phyloP scores from a whole-genome alignment of 306 rosid species.

The Cucurbita moschata region DNA sequence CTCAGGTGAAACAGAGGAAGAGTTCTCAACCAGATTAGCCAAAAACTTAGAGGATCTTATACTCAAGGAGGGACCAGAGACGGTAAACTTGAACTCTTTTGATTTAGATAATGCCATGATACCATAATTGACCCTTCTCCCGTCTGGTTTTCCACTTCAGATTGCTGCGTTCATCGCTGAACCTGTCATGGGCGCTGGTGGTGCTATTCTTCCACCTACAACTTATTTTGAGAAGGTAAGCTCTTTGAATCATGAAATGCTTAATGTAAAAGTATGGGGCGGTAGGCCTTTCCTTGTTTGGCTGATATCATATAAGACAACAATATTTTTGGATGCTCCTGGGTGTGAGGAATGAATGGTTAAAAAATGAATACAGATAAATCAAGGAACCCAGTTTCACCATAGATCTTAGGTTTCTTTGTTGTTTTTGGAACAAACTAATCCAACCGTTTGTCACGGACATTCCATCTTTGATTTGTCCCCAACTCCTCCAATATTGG shows the following conservation, averaged over 20 bases:
- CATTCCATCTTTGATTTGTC: too few relatives aligned
- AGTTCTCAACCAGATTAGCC: conserved; percentile 83
- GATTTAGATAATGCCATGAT: conserved; percentile 8
- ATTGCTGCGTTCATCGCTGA: conserved; percentile 98
- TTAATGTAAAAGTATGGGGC: neutral
- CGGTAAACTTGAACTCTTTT: conserved; percentile 27
- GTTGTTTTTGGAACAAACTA: conserved; percentile 82
- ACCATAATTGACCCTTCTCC: neutral
- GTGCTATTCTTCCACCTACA: conserved; percentile 78
- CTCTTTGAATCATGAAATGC: neutral
- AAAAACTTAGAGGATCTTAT: conserved; percentile 74
- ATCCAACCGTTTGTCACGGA: conserved; percentile 15
- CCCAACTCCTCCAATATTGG: too few relatives aligned
- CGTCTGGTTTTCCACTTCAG: conserved; percentile 16
- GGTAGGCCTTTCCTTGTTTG: neutral
- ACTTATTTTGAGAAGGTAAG: conserved; percentile 84
- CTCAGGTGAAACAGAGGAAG: conserved; percentile 92
- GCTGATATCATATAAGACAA: neutral
- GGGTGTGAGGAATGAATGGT: too few relatives aligned
- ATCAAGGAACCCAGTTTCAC: conserved; percentile 49
- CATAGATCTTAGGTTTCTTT: conserved; percentile 34
- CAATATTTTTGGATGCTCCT: too few relatives aligned
- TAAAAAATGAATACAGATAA: conserved; percentile 24
- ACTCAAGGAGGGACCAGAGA: conserved; percentile 94
- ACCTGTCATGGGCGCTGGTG: conserved; percentile 98